Evolutionary conservation across 345 rosid species (phyloP).

Genomic region (Euphorbia pulcherrima): DNA sequence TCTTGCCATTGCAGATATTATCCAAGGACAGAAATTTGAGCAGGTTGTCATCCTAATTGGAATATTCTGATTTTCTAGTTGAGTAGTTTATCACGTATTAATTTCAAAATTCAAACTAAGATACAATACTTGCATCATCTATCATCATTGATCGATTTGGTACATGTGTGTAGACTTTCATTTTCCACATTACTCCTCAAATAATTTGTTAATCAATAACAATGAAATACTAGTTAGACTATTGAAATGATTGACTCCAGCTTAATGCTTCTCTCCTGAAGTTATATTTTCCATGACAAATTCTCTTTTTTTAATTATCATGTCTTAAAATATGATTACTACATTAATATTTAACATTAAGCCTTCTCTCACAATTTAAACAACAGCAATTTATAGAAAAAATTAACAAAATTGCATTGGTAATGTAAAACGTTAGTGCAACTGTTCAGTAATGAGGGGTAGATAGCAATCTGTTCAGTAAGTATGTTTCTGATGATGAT

Average conservation of each 20-base stretch:
- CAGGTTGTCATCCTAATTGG: slow-evolving; percentile 42
- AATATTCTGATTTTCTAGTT: background rate
- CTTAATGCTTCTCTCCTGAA: no score
- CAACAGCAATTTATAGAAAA: no score
- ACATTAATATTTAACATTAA: no score
- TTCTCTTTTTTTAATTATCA: no score
- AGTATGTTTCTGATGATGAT: background rate
- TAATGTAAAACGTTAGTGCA: background rate
- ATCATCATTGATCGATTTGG: background rate
- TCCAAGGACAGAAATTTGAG: slow-evolving; percentile 84
- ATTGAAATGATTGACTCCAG: no score
- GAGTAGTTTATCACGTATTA: background rate
- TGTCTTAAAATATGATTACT: no score
- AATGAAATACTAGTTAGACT: no score
- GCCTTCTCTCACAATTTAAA: no score
- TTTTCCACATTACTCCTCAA: background rate
- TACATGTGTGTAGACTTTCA: background rate
- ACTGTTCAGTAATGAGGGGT: background rate
- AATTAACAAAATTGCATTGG: no score
- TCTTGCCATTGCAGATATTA: slow-evolving; percentile 88
- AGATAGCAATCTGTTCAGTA: background rate
- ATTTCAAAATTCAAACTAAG: no score
- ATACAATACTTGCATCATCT: no score
- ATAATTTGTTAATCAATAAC: no score
- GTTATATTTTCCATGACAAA: background rate